Evolutionary conservation across 306 rosid species (phyloP).

Genomic region (Spatholobus suberectus): DNA sequence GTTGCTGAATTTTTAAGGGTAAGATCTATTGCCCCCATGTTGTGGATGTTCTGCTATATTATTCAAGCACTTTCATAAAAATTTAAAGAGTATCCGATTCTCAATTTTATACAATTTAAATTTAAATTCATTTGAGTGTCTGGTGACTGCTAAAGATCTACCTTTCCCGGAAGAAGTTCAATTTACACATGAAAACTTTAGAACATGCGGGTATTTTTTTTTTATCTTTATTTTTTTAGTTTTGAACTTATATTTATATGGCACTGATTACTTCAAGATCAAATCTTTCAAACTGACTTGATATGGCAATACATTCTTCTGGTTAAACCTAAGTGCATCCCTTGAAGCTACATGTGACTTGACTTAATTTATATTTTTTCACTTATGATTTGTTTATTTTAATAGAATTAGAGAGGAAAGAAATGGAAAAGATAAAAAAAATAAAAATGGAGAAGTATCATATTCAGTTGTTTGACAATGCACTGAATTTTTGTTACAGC

Average conservation of each 20-base stretch:
- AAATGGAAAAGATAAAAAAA: neutral
- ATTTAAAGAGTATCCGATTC: slow-evolving; percentile 7
- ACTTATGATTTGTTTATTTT: neutral
- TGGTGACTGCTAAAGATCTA: neutral
- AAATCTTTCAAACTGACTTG: slow-evolving; percentile 20
- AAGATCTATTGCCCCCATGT: slow-evolving; percentile 21
- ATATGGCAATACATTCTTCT: slow-evolving; percentile 6
- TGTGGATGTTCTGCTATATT: slow-evolving; percentile 26
- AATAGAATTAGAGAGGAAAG: neutral
- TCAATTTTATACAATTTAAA: slow-evolving; percentile 8
- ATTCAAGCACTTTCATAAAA: slow-evolving; percentile 15
- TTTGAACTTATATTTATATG: slow-evolving; percentile 7
- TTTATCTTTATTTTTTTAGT: neutral
- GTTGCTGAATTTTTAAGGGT: slow-evolving; percentile 92
- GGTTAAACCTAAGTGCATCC: slow-evolving; percentile 13
- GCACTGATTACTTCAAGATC: slow-evolving; percentile 21
- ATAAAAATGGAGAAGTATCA: neutral
- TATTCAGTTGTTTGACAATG: neutral
- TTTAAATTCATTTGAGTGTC: neutral
- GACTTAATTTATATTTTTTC: neutral
- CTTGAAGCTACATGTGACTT: neutral
- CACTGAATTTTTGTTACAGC: neutral
- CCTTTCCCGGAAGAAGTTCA: neutral
- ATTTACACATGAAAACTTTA: slow-evolving; percentile 1
- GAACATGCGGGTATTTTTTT: neutral